Base-by-base conservation (phyloP, 1,139 yeast genomes). In the Magnusiomyces ingens region DNA sequence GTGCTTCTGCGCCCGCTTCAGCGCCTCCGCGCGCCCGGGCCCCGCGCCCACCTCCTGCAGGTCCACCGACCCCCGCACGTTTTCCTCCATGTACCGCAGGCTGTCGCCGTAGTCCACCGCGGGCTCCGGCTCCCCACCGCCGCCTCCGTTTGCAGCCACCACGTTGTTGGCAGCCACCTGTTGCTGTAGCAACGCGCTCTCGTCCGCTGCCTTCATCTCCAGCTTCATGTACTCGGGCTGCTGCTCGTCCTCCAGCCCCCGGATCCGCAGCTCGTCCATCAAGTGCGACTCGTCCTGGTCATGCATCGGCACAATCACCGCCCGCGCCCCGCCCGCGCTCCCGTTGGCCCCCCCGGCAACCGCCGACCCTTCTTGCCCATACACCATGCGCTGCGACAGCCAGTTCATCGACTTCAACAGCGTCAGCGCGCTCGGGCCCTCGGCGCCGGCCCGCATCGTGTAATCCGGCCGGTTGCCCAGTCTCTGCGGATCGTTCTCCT, bases 351-450 rank as follows among this genome's bases (percentile, higher is more conserved):
- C 65, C 68, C 19, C 65, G 62, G 32, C 64, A 64, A 29, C 64
- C 60, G 58, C 72, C 64, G 1, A 73, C 3, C 38, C 48, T 48
- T 75, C 75, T 36, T 75, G 72, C 60, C 81, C 78, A 56, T 79
- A 78, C 58, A 89, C 79, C 86, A 93, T 86, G 60, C 91, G 81
- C 55, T 89, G 82, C 61, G 95, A 85, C 50, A 93, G 73, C 57
- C 89, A 79, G 68, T 93, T 93, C 95, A 91, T 90, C 57, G 95
- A 88, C 60, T 85, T 78, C 73, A 93, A 77, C 40, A 90, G 82
- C 12, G 87, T 81, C 19, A 88, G 76, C 67, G 86, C 76, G 59
- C 84, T 89, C 40, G 80, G 80, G 53, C 82, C 82, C 45, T 76
- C 76, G 38, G 74, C 75, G 3, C 73, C 63, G 22, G 72, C 64